Conservation (phyloP, 2,329 filamentous ascomycete species). For the Iodosphaeria phyllophila region DNA sequence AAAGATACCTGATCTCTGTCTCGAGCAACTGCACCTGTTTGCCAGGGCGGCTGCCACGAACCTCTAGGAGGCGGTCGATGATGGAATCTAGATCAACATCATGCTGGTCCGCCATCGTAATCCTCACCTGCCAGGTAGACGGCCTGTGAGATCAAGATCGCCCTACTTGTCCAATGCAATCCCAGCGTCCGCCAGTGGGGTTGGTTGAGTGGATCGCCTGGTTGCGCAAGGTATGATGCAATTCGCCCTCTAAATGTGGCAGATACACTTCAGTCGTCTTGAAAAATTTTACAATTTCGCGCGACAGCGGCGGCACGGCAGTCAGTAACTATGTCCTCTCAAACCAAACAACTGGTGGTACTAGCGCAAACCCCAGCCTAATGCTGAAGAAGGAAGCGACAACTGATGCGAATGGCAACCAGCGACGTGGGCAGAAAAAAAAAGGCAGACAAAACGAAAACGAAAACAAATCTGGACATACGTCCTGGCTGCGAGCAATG, state of each 20-base stretch:
- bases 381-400: too few relatives aligned
- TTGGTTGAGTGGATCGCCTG: conserved; percentile 1
- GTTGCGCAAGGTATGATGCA: conserved; percentile 4
- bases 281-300: background rate
- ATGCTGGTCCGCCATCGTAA: conserved; percentile 45
- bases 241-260: conserved; percentile 2
- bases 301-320: background rate
- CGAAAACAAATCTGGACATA: background rate
- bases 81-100: conserved; percentile 98
- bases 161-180: too few relatives aligned
- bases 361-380: too few relatives aligned
- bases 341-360: too few relatives aligned
- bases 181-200: too few relatives aligned
- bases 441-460: too few relatives aligned
- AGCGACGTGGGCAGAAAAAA: too few relatives aligned
- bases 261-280: background rate
- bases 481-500: background rate
- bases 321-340: background rate
- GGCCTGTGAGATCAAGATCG: conserved; percentile 16
- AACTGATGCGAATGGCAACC: too few relatives aligned
- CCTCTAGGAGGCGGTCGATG: conserved; percentile 95
- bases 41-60: conserved; percentile 89
- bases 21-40: conserved; percentile 97
- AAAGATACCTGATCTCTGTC: conserved; percentile 89
- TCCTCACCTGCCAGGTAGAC: conserved; percentile 22